phyloP scores from a whole-genome alignment of 371 early-diverging fungal genomes.

The Mycotypha africana region DNA sequence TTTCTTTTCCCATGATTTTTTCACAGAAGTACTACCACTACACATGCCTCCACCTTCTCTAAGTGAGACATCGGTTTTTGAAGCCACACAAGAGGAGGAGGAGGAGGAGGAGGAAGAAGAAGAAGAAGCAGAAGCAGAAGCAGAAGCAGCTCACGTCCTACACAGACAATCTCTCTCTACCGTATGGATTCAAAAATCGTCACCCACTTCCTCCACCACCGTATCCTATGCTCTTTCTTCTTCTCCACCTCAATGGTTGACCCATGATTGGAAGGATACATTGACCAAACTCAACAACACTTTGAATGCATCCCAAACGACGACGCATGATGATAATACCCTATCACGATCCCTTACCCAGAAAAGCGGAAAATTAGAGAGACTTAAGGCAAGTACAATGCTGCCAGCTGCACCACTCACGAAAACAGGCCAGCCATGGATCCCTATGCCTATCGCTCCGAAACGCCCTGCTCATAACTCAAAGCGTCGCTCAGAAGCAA shows the following conservation, averaged over 20 bases:
- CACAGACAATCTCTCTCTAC: too few species aligned
- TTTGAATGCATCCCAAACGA: too few species aligned
- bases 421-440: constrained; percentile 11
- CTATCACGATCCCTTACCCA: too few species aligned
- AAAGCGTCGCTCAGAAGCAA: constrained; percentile 42
- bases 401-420: too few species aligned
- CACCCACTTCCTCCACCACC: constrained; percentile 23
- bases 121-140: constrained; percentile 14
- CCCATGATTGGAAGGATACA: constrained; percentile 12
- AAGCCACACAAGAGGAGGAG: constrained; percentile 7
- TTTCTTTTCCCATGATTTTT: constrained; percentile 40
- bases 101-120: constrained; percentile 20
- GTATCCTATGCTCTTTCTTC: constrained; percentile 34
- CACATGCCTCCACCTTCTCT: constrained; percentile 50
- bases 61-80: constrained; percentile 33
- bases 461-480: constrained; percentile 15
- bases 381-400: too few species aligned
- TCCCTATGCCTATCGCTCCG: constrained; percentile 44
- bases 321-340: background rate
- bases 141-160: too few species aligned
- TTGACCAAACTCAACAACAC: constrained; percentile 10
- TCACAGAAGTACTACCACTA: constrained; percentile 43
- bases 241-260: constrained; percentile 38
- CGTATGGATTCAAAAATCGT: too few species aligned
- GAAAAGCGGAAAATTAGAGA: too few species aligned